Base-by-base conservation (phyloP, 1,284 basidiomycete genomes). In the Naganishia sp. region DNA sequence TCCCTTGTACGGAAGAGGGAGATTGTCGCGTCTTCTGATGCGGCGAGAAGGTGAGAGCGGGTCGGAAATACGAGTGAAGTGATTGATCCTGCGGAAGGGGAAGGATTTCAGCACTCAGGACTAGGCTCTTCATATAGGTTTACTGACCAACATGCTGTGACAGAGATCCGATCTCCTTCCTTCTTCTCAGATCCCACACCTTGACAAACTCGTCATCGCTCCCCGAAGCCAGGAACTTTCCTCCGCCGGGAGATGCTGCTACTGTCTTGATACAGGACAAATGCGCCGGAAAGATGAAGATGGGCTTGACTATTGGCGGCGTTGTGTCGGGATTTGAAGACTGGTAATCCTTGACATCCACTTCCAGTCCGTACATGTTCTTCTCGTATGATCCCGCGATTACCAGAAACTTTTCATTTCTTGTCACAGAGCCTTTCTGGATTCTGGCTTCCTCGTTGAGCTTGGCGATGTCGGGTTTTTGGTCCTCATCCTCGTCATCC, bases 211-310 rank as follows among this genome's bases (percentile, higher is more conserved):
- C 95, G 77, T 99, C 95, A 39, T 90, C 87, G 69, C 91, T 93
- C 0, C 94, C 95, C 0, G 91, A 94, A 4, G 93, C 94, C 17
- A 98, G 84, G 92, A 93, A 98, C 80, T 96, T 97, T 1, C 92
- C 92, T 41, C 91, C 90, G 6, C 84, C 80, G 1, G 92, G 90
- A 0, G 89, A 90, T 0, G 90, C 88, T 0, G 92, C 90, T 5
- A 95, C 88, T 10, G 90, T 87, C 74, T 94, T 93, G 68, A 98
- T 89, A 72, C 88, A 94, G 1, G 91, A 93, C 42, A 95, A 86
- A 79, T 98, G 95, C 0, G 95, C 95, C 39, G 95, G 94, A 81
- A 98, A 98, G 69, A 94, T 92, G 79, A 99, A 99, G 60, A 90
- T 85, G 0, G 95, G 93, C 65, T 71, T 77, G 21, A 66, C 39